Base-by-base conservation (phyloP, 2,329 filamentous ascomycete genomes). In the Sarocladiaceae sp. region DNA sequence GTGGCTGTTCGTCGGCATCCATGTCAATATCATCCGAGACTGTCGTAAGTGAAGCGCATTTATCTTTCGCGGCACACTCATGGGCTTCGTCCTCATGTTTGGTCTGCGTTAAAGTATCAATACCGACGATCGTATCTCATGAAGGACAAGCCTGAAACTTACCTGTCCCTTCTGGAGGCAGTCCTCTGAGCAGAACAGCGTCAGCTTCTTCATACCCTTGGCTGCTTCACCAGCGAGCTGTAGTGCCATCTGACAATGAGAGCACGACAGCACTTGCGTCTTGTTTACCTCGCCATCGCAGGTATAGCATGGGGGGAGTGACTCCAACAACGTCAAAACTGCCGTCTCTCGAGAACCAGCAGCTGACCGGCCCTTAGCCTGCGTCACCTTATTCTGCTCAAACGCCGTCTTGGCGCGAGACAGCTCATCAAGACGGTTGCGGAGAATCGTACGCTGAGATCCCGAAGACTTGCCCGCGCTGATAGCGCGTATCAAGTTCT, bases 381-480 rank as follows among this genome's bases (percentile, higher is more conserved):
- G 61, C 50, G 52, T 59, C 12, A 24, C 40, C 54, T 56, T 66
- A 53, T 63, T 63, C 52, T 67, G 70, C 53, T 73, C 70, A 59
- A 72, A 69, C 7, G 70, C 70, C 47, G 63, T 68, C 53, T 67
- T 72, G 21, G 72, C 72, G 46, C 72, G 61, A 15, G 62, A 63
- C 3, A 75, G 61, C 52, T 74, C 71, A 45, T 72, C 67, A 3
- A 74, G 56, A 9, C 69, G 64, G 43, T 52, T 53, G 45, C 52
- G 51, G 46, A 68, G 64, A 23, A 56, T 60, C 33, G 68, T 62
- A 11, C 69, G 64, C 33, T 66, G 61, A 2, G 59, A 58, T 45
- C 63, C 56, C 15, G 57, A 50, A 35, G 44, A 58, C 33, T 54
- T 55, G 45, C 49, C 58, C 24, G 55, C 59, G 6, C 58, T 58